A percentile compares a stretch with the other conserved stretches of the same genome.
Conservation (phyloP, 805 yeast genomes). For the Kodamaea leandrae region DNA sequence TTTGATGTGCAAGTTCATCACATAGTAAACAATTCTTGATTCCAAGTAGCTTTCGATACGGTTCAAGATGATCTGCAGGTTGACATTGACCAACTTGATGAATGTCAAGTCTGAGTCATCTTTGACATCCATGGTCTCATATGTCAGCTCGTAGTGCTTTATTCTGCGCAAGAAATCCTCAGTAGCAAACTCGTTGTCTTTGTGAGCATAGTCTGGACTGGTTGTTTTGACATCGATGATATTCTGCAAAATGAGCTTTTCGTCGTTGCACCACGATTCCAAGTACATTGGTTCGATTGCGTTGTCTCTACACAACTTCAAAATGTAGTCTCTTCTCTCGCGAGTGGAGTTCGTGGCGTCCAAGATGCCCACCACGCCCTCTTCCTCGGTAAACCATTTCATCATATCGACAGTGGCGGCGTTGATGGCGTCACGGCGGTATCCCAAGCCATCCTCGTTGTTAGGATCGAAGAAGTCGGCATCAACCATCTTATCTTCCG, state of each 20-base stretch:
- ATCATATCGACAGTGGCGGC: slow-evolving; percentile 77
- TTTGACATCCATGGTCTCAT: slow-evolving; percentile 65
- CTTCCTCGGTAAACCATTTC: slow-evolving; percentile 76
- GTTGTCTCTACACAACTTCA: slow-evolving; percentile 58
- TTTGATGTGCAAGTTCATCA: slow-evolving; percentile 91
- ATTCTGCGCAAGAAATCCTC: slow-evolving; percentile 73
- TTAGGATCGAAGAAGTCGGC: slow-evolving; percentile 75
- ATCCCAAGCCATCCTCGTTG: slow-evolving; percentile 61
- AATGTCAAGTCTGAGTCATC: slow-evolving; percentile 69
- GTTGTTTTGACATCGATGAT: slow-evolving; percentile 83
- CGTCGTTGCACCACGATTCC: slow-evolving; percentile 88
- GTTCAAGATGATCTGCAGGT: slow-evolving; percentile 84
- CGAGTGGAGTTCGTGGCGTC: slow-evolving; percentile 91
- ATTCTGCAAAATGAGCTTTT: slow-evolving; percentile 72
- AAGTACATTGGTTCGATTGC: slow-evolving; percentile 86
- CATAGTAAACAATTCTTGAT: slow-evolving; percentile 89
- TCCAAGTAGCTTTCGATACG: slow-evolving; percentile 85
- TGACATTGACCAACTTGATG: slow-evolving; percentile 83
- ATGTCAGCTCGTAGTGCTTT: slow-evolving; percentile 65
- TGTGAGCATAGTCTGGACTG: slow-evolving; percentile 74
- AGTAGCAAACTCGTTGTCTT: slow-evolving; percentile 69
- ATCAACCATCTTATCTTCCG: slow-evolving; percentile 55
- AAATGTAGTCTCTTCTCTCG: slow-evolving; percentile 63
- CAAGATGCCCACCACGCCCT: slow-evolving; percentile 86
- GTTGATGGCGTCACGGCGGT: slow-evolving; percentile 67